Evolutionary conservation across 345 rosid genomes (phyloP), one percentile per base, ranked within the genome.

Genomic region (Syzygium aqueum): DNA sequence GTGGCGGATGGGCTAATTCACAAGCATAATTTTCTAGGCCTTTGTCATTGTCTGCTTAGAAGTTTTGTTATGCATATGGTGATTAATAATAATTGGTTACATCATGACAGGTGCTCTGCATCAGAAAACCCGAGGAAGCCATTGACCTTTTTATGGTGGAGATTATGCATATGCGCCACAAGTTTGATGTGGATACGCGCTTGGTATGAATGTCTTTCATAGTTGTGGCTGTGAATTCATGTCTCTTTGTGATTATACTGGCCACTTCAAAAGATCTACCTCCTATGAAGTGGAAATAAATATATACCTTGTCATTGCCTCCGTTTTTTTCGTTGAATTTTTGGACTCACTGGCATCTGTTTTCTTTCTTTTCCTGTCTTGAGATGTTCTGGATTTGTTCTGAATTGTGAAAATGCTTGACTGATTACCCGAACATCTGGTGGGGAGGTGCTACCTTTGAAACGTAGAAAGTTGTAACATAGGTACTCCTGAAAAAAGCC

Each of bases 161-260:
- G 94, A 94, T 97, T 53, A 97, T 97, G 99, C 99, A 97, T 94
- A 97, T 97, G 99, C 97, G 97, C 63, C 99, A 97, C 87, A 97
- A 96, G 89, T 97, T 97, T 91, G 99, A 96, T 87, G 98, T 95
- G 11, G 99, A 97, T 90, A 97, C 99, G n/a, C 92, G 95, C 57
- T 91, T 97, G 94, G 99, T 95, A 93, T 63, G 92, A 89, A 77
- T 23, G 19, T 53, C 52, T 43, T 27, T 77, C 80, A 17, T 73
- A 73, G 25, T 17, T 73, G 80, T 73, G 25, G 27, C 30, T 86
- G 54, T 54, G 54, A 5, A 15, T 28, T 65, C 43, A 22, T 57
- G 2, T 53, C n/a, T 63, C 28, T 28, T 57, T 3, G 11, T 54
- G 17, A 67, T 30, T n/a, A 25, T 53, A 65, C 10, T 43, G 80